These are phyloP conservation scores for Cryptosporidium sp. DNA, from an alignment of 169 alveolate species.

Conservation along the genomic window DNA sequence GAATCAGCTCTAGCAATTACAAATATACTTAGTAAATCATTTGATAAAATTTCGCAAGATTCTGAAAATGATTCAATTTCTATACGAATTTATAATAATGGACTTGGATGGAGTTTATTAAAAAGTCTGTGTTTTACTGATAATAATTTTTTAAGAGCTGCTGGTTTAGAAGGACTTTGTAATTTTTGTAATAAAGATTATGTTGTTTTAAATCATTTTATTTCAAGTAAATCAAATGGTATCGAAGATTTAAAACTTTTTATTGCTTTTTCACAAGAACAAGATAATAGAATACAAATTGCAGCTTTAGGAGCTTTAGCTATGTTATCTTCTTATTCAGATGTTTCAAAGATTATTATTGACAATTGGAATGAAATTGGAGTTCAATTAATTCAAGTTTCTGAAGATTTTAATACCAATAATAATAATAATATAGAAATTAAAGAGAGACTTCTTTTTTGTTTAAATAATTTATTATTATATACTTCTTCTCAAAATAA, in stretches of 20 bases:
- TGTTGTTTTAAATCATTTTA: slow-evolving; percentile 53
- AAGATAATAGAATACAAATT: slow-evolving; percentile 29
- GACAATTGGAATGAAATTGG: slow-evolving; percentile 58
- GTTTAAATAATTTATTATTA: slow-evolving; percentile 38
- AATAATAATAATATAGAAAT: slow-evolving; percentile 6
- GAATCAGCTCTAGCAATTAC: slow-evolving; percentile 63
- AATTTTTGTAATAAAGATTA: slow-evolving; percentile 61
- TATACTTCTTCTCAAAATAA: slow-evolving; percentile 11
- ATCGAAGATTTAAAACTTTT: slow-evolving; percentile 59
- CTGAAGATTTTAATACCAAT: background rate
- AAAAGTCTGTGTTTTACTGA: slow-evolving; percentile 51
- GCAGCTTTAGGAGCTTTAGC: slow-evolving; percentile 67
- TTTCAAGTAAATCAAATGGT: slow-evolving; percentile 37
- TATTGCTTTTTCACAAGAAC: slow-evolving; percentile 42
- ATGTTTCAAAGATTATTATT: slow-evolving; percentile 38
- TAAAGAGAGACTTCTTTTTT: slow-evolving; percentile 55
- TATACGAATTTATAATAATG: slow-evolving; percentile 40
- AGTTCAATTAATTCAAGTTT: slow-evolving; percentile 9
- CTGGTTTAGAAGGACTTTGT: slow-evolving; percentile 69
- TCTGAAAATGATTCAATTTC: slow-evolving; percentile 29
- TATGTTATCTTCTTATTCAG: slow-evolving; percentile 56
- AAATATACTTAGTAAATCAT: slow-evolving; percentile 45
- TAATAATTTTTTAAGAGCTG: slow-evolving; percentile 27
- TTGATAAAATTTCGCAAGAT: slow-evolving; percentile 42
- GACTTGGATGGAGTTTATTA: slow-evolving; percentile 46